These are phyloP conservation scores for Vanderwaltozyma yarrowii DNA, from an alignment of 805 yeast genomes.

Conservation along the genomic window DNA sequence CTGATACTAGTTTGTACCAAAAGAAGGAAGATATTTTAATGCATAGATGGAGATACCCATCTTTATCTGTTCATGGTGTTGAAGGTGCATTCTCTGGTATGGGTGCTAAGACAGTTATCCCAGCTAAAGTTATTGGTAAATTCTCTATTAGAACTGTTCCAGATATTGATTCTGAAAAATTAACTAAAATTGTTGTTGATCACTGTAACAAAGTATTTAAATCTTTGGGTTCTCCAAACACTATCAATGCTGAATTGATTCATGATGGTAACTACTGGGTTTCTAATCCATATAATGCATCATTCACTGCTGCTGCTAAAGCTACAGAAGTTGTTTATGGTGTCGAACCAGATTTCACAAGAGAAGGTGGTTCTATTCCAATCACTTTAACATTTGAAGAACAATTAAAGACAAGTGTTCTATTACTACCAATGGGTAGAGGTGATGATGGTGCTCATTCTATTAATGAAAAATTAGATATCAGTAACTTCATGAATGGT, in stretches of 20 bases:
- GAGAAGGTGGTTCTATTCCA: slow-evolving; percentile 99
- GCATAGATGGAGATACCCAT: slow-evolving; percentile 99
- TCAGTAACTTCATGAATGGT: slow-evolving; percentile 85
- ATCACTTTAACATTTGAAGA: slow-evolving; percentile 91
- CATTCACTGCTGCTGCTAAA: slow-evolving; percentile 86
- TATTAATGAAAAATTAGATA: slow-evolving; percentile 87
- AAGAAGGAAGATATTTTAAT: slow-evolving; percentile 78
- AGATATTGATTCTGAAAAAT: slow-evolving; percentile 68
- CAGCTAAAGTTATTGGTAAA: slow-evolving; percentile 88
- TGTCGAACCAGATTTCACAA: slow-evolving; percentile 89
- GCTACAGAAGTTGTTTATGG: slow-evolving; percentile 95
- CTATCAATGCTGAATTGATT: slow-evolving; percentile 57
- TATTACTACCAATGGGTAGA: slow-evolving; percentile 93
- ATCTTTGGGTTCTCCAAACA: slow-evolving; percentile 68
- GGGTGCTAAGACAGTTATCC: slow-evolving; percentile 98
- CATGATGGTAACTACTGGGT: slow-evolving; percentile 98
- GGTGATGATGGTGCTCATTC: slow-evolving; percentile 99
- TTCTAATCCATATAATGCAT: slow-evolving; percentile 83
- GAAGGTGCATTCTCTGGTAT: slow-evolving; percentile 94
- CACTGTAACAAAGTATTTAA: slow-evolving; percentile 59
- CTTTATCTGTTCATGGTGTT: slow-evolving; percentile 89
- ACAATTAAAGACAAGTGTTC: slow-evolving; percentile 71
- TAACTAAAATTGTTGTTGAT: slow-evolving; percentile 66
- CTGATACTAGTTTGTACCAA: slow-evolving; percentile 68
- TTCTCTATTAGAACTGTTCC: slow-evolving; percentile 98